These are phyloP conservation scores for Yamadazyma philogaea DNA, from an alignment of 805 yeast species.

Conservation along the genomic window DNA sequence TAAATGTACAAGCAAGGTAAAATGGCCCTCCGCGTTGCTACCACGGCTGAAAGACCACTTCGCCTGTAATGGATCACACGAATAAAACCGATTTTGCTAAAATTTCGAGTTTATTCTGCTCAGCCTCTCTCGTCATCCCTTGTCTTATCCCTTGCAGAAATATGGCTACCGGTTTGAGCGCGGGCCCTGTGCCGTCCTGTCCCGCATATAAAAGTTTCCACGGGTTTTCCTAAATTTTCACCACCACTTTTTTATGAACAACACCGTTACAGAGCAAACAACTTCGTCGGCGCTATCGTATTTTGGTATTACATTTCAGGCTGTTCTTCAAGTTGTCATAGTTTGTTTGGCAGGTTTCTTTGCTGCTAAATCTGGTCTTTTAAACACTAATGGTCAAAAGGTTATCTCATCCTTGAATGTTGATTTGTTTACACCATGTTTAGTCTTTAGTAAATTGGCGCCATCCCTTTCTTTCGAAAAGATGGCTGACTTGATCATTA, in stretches of 20 bases:
- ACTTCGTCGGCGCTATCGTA: constrained; percentile 29
- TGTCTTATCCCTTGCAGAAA: not conserved
- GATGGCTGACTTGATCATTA: constrained; percentile 73
- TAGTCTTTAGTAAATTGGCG: constrained; percentile 80
- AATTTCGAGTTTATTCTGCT: not conserved
- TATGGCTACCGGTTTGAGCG: not conserved
- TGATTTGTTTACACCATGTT: constrained; percentile 90
- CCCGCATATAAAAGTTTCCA: not conserved
- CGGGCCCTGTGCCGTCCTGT: too few species aligned
- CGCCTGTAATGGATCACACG: too few species aligned
- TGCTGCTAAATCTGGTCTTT: constrained; percentile 71
- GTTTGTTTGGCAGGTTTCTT: constrained; percentile 84
- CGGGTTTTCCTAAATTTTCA: not conserved
- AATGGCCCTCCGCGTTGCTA: too few species aligned
- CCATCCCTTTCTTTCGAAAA: constrained; percentile 68
- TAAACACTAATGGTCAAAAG: constrained; percentile 73
- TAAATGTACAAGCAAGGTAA: too few species aligned
- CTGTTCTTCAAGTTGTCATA: constrained; percentile 84
- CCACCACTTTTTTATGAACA: constrained; percentile 4
- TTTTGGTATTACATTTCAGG: constrained; percentile 69
- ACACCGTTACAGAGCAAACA: not conserved
- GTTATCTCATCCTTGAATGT: constrained; percentile 76
- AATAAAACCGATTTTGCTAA: not conserved
- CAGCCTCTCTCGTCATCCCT: constrained; percentile 1
- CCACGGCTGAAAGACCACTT: too few species aligned